Percentiles rank a stretch among this genome's conserved stretches.
Conservation (phyloP, 1,139 yeast genomes). For the Sugiyamaella paludigena region DNA sequence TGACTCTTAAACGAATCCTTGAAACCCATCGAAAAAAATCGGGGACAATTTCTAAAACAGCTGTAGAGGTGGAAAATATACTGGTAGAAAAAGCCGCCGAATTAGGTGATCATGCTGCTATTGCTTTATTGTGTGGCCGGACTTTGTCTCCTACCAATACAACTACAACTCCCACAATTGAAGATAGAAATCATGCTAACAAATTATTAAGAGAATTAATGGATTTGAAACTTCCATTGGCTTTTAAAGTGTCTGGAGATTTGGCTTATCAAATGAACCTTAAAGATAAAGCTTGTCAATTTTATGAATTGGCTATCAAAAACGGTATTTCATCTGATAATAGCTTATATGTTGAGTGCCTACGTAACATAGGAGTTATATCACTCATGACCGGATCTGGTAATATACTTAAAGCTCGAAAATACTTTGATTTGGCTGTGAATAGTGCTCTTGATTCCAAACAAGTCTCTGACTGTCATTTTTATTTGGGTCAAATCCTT, state of each 20-base stretch:
- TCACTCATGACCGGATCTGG: constrained; percentile 52
- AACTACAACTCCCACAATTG: constrained; percentile 35
- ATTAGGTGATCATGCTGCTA: constrained; percentile 76
- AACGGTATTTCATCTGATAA: constrained; percentile 40
- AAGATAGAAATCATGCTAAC: constrained; percentile 63
- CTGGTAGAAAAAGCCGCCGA: constrained; percentile 81
- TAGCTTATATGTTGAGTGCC: constrained; percentile 68
- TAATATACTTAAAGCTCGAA: constrained; percentile 44
- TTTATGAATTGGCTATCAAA: constrained; percentile 59
- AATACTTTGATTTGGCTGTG: constrained; percentile 60
- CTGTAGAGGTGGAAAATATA: constrained; percentile 60
- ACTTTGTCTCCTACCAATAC: constrained; percentile 33
- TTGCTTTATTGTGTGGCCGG: constrained; percentile 62
- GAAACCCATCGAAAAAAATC: constrained; percentile 61
- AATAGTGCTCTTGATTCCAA: constrained; percentile 26
- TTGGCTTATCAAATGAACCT: constrained; percentile 53
- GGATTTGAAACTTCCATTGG: constrained; percentile 62
- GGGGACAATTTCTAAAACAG: constrained; percentile 48
- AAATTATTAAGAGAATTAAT: constrained; percentile 60
- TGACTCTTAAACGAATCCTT: constrained; percentile 65
- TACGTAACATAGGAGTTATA: constrained; percentile 65
- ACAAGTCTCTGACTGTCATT: constrained; percentile 67
- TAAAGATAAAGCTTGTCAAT: constrained; percentile 47
- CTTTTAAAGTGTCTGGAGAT: constrained; percentile 73
- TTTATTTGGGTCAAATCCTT: constrained; percentile 67